Base-by-base conservation (phyloP, 441 rosid genomes). In the Erodium texanum region DNA sequence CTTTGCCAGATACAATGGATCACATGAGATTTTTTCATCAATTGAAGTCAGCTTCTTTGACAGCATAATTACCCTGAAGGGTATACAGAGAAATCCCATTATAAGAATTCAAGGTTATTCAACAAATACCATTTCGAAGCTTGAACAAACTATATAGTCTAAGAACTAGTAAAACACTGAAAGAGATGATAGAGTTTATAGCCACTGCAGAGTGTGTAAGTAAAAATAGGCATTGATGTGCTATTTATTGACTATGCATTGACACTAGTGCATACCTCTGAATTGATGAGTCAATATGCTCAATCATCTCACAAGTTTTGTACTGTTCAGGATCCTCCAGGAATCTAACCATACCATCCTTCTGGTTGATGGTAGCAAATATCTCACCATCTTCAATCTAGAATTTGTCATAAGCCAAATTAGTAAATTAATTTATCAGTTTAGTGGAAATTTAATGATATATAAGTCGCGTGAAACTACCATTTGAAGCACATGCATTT, bases 401-500 rank as follows among this genome's bases (percentile, higher is more conserved):
- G 72, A 75, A 68, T 74, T 78, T 64, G 32, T 58, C 36, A 63
- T 22, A 34, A 70, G 56, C 69, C 64, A 70, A 34, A 27, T 7
- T 24, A 36, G 63, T 22, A 58, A 6, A 34, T 34, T 5, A 22
- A 58, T 22, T 22, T 32, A 52, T 67, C 5, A 0, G 12, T 54
- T 20, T 7, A 9, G 56, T 24, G 70, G 66, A 34, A 66, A 6
- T 8, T 52, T 59, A 65, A 62, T 62, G 15, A 56, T 36, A 32
- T 9, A 52, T 65, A 45, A 7, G 56, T 8, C 12, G 24, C 62
- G 50, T 68, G 66, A 67, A 65, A 68, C 38, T 83, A 94, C 97
- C 99, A 94, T 94, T 82, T 89, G 99, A 68, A 94, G 99, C 75
- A 94, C 97, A 77, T 87, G 99, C 93, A 85, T 92, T 81, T 94